phyloP scores from a whole-genome alignment of 805 yeast species.

The Yamadazyma tumulicola region DNA sequence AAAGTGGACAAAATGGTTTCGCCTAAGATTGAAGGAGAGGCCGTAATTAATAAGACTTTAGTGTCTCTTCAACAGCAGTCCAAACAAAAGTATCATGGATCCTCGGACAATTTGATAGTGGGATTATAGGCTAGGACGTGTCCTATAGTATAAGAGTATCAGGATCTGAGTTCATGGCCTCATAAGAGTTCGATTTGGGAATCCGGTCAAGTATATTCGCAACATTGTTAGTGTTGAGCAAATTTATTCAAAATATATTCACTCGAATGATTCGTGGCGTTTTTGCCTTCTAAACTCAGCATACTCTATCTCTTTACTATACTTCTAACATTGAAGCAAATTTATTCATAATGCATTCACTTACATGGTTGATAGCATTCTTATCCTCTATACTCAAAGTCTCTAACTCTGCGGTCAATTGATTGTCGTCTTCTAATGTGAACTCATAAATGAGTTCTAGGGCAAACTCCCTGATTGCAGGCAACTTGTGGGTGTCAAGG shows the following conservation, averaged over 20 bases:
- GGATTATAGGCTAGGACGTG: slow-evolving; percentile 13
- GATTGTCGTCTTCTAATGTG: slow-evolving; percentile 1
- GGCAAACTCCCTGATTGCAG: slow-evolving; percentile 2
- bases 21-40: no score
- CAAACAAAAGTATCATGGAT: slow-evolving; percentile 12
- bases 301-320: no score
- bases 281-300: neutral
- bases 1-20: neutral
- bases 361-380: no score
- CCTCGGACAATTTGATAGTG: slow-evolving; percentile 20
- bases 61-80: slow-evolving; percentile 10
- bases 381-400: neutral
- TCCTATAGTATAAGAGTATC: slow-evolving; percentile 2
- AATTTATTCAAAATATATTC: no score
- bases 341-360: slow-evolving; percentile 3
- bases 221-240: no score
- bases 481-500: slow-evolving; percentile 5
- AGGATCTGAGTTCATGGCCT: slow-evolving; percentile 4
- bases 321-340: slow-evolving; percentile 3
- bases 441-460: slow-evolving; percentile 9
- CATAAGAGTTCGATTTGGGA: no score
- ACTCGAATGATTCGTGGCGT: no score
- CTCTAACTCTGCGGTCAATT: slow-evolving; percentile 5
- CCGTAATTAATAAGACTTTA: slow-evolving; percentile 8
- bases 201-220: no score